Conservation (phyloP, 805 yeast genomes). For the Ogataea glucozyma region DNA sequence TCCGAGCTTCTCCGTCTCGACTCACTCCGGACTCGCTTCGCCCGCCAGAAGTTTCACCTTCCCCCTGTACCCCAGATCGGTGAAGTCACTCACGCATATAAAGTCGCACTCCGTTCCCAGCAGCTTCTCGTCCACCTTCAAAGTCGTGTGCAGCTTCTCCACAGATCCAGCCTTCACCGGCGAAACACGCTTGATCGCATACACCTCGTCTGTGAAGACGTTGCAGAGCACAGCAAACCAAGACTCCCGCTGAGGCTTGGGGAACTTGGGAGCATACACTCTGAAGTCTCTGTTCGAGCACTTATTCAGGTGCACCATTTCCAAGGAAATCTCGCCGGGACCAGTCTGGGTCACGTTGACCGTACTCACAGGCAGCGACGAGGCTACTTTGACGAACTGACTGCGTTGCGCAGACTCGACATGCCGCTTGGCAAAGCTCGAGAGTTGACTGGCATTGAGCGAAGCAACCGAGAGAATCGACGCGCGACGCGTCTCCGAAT, state of each 20-base stretch:
- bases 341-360: slow-evolving; percentile 41
- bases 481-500: no score
- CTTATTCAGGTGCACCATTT: slow-evolving; percentile 53
- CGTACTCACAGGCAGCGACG: slow-evolving; percentile 63
- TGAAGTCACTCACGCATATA: slow-evolving; percentile 63
- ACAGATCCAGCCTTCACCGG: slow-evolving; percentile 43
- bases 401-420: slow-evolving; percentile 44
- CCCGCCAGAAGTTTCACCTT: slow-evolving; percentile 8
- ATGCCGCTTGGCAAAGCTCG: slow-evolving; percentile 39
- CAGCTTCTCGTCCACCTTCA: slow-evolving; percentile 52
- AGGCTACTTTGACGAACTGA: slow-evolving; percentile 53
- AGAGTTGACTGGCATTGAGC: no score
- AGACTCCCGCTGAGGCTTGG: slow-evolving; percentile 87
- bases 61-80: slow-evolving; percentile 44
- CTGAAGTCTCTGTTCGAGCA: slow-evolving; percentile 59
- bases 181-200: slow-evolving; percentile 72
- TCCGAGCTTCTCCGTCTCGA: no score
- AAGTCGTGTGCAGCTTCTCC: slow-evolving; percentile 43
- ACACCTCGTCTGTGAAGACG: slow-evolving; percentile 50
- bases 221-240: slow-evolving; percentile 79
- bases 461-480: no score
- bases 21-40: no score
- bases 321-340: slow-evolving; percentile 41
- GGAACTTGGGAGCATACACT: slow-evolving; percentile 77
- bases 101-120: slow-evolving; percentile 48